Evolutionary conservation across 352 stramenopile genomes (phyloP).

Genomic region (Thalassiosira mediterranea): DNA sequence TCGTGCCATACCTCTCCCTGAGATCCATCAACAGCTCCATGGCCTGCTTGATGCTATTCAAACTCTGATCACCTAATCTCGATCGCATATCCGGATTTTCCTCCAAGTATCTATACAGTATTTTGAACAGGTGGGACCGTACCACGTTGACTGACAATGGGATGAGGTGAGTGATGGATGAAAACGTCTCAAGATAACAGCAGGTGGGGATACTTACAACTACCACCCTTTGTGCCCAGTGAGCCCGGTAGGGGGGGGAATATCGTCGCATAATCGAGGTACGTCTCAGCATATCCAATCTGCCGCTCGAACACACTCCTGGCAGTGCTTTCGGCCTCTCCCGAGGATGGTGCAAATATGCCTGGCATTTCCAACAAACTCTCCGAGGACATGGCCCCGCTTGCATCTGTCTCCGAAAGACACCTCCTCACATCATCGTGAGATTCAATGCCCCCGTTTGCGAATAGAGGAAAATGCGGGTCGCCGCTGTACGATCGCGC

Average conservation of each 20-base stretch:
- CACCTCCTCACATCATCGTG: constrained; percentile 88
- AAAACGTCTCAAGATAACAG: too few relatives aligned
- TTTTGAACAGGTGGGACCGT: constrained; percentile 77
- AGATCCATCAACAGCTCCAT: constrained; percentile 60
- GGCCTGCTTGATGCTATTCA: constrained; percentile 56
- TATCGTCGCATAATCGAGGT: constrained; percentile 66
- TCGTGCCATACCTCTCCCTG: constrained; percentile 50
- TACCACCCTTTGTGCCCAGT: constrained; percentile 54
- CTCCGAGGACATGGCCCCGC: constrained; percentile 95
- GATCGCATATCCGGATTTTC: constrained; percentile 69
- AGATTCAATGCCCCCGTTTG: constrained; percentile 94
- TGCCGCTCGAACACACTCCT: constrained; percentile 64
- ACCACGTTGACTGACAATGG: constrained; percentile 70
- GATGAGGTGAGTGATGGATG: too few relatives aligned
- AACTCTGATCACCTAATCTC: constrained; percentile 38
- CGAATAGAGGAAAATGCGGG: constrained; percentile 89
- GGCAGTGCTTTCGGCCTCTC: constrained; percentile 19
- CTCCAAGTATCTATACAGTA: constrained; percentile 76
- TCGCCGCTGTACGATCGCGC: constrained; percentile 70
- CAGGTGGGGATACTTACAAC: too few relatives aligned
- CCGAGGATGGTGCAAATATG: constrained; percentile 56
- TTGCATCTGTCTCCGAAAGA: constrained; percentile 85
- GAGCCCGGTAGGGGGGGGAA: constrained; percentile 77
- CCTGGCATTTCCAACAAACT: constrained; percentile 84
- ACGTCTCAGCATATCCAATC: constrained; percentile 67